Conservation (phyloP, 1,284 basidiomycete species). For the Leccinum insigne region DNA sequence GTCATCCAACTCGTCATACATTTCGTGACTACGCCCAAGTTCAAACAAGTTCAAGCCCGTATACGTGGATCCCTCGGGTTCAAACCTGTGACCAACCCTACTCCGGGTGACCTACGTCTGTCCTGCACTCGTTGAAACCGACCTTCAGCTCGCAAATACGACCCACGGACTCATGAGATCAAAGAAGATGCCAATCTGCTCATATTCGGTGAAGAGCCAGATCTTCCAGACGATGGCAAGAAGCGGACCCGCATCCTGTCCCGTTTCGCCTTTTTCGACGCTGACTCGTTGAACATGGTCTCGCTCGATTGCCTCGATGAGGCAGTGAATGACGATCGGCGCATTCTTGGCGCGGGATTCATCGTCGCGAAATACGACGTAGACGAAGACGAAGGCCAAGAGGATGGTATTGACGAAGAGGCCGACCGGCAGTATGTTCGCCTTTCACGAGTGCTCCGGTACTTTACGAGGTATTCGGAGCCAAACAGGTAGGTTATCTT, state of each 20-base stretch:
- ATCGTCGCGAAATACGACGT: constrained; percentile 35
- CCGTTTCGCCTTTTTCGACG: constrained; percentile 43
- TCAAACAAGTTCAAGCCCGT: no score
- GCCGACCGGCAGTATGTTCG: constrained; percentile 34
- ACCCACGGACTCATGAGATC: constrained; percentile 29
- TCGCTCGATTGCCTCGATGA: constrained; percentile 13
- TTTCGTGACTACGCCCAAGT: no score
- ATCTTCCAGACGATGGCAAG: constrained; percentile 21
- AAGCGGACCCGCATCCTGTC: constrained; percentile 40
- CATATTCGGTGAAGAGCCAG: constrained; percentile 35
- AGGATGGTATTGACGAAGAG: constrained; percentile 36
- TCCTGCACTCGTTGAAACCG: no score
- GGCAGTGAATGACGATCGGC: constrained; percentile 13
- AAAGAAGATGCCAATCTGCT: constrained; percentile 32
- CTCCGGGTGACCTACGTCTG: no score
- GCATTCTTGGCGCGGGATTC: constrained; percentile 38
- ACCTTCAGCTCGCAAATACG: constrained; percentile 25
- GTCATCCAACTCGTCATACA: no score
- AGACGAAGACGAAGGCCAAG: constrained; percentile 46
- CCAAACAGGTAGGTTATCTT: constrained; percentile 37
- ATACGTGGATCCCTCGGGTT: no score
- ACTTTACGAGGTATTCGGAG: constrained; percentile 37
- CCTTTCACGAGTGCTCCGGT: constrained; percentile 36
- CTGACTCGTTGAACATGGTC: constrained; percentile 23
- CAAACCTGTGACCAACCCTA: no score